A percentile compares a stretch with the other conserved stretches of the same genome.
These are phyloP conservation scores for Phytophthora crassamura DNA, from an alignment of 352 stramenopile species.

Conservation along the genomic window DNA sequence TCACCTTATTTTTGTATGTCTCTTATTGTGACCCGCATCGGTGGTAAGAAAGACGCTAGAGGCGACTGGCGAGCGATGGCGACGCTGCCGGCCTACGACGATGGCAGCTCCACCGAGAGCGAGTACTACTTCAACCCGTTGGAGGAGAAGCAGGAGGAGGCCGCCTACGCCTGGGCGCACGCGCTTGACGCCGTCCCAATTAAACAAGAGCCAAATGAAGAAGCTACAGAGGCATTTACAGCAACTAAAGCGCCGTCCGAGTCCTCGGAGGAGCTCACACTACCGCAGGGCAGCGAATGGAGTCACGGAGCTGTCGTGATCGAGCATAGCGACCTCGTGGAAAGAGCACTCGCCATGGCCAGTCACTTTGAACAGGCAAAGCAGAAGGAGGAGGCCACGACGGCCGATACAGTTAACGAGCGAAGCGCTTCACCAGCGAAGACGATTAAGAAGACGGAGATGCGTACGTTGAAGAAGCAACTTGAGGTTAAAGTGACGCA, in stretches of 20 bases:
- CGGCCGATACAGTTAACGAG: conserved; percentile 23
- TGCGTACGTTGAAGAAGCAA: conserved; percentile 8
- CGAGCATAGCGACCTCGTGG: conserved; percentile 11
- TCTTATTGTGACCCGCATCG: too few species aligned
- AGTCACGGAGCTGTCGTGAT: conserved; percentile 20
- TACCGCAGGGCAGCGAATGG: conserved; percentile 33
- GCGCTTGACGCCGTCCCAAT: neutral
- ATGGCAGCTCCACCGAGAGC: conserved; percentile 42
- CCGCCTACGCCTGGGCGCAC: neutral
- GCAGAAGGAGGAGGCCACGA: conserved; percentile 17
- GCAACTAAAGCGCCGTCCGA: neutral
- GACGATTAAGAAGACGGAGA: neutral
- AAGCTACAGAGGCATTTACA: conserved; percentile 4
- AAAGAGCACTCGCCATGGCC: conserved; percentile 22
- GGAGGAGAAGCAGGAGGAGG: conserved; percentile 9
- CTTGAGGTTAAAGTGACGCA: neutral
- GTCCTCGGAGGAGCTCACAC: conserved; percentile 1
- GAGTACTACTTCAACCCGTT: conserved; percentile 35
- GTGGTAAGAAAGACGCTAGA: too few species aligned
- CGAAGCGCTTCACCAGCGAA: conserved; percentile 5
- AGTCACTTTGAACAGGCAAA: neutral
- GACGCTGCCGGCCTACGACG: conserved; percentile 21
- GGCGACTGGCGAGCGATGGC: conserved; percentile 7
- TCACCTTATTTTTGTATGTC: too few species aligned
- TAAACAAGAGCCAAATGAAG: neutral